Evolutionary conservation across 768 basidiomycete genomes (phyloP).

Genomic region (Myochromella boudieri): DNA sequence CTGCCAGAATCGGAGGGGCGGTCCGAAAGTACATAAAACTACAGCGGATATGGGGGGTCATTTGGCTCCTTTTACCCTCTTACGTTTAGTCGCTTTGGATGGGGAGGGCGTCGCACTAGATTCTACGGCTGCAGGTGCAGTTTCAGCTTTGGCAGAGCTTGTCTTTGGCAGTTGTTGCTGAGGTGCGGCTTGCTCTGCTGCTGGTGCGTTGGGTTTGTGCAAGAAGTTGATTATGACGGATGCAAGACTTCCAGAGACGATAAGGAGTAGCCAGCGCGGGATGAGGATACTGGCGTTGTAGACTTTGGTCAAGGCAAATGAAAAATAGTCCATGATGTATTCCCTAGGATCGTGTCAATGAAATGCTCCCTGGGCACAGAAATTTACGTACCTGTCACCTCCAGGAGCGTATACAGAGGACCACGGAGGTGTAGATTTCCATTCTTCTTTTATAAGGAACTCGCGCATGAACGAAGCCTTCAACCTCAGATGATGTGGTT

Average conservation of each 20-base stretch:
- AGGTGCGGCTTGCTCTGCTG: not conserved
- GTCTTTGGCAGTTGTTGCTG: constrained; percentile 2
- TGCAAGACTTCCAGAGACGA: constrained; percentile 63
- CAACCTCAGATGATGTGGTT: constrained; percentile 60
- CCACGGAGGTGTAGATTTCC: constrained; percentile 70
- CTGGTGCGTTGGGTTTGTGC: constrained; percentile 37
- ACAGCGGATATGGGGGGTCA: too few species aligned
- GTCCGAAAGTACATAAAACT: not conserved
- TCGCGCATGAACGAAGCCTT: constrained; percentile 58
- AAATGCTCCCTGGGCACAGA: not conserved
- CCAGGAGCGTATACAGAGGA: constrained; percentile 68
- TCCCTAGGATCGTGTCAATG: constrained; percentile 45
- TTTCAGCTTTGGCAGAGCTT: not conserved
- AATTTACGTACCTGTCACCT: constrained; percentile 56
- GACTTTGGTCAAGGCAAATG: constrained; percentile 42
- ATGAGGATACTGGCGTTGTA: constrained; percentile 55
- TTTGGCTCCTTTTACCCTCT: constrained; percentile 11
- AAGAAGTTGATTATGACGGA: constrained; percentile 67
- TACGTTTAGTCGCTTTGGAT: constrained; percentile 15
- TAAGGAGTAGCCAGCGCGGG: constrained; percentile 73
- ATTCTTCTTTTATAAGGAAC: constrained; percentile 66
- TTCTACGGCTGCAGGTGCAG: not conserved
- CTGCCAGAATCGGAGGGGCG: too few species aligned
- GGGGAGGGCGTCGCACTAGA: constrained; percentile 9
- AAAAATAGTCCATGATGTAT: constrained; percentile 62